These are phyloP conservation scores for Scopulariopsis brevicaulis DNA, from an alignment of 2,329 filamentous ascomycete species.

Conservation along the genomic window DNA sequence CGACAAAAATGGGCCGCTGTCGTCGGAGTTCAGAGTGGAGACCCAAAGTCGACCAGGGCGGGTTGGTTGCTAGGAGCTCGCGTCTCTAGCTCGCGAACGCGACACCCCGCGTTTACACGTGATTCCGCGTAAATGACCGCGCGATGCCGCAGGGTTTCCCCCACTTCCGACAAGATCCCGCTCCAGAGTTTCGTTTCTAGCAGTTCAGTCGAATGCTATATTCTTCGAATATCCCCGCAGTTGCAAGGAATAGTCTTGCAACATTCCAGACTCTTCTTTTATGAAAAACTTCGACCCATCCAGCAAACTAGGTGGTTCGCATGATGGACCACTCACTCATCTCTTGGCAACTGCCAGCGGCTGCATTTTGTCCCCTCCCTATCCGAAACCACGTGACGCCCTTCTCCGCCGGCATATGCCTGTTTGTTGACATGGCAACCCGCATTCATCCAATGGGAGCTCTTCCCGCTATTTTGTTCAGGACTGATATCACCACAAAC, in stretches of 20 bases:
- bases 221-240: too few relatives aligned
- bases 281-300: background rate
- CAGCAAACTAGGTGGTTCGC: background rate
- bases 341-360: background rate
- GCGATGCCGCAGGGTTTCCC: background rate
- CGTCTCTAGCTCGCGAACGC: constrained; percentile 12
- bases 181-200: too few relatives aligned
- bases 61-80: background rate
- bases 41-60: background rate
- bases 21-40: constrained; percentile 6
- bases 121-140: constrained; percentile 11
- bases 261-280: too few relatives aligned
- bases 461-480: background rate
- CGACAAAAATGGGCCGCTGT: background rate
- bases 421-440: constrained; percentile 11
- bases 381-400: constrained; percentile 5
- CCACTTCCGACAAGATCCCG: too few relatives aligned
- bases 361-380: background rate
- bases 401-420: background rate
- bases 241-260: too few relatives aligned
- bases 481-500: background rate
- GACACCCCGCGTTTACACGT: constrained; percentile 20
- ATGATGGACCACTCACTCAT: background rate
- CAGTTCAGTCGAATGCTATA: too few relatives aligned
- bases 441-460: background rate